Evolutionary conservation across 768 basidiomycete genomes (phyloP).

Genomic region (Mycena vitilis): DNA sequence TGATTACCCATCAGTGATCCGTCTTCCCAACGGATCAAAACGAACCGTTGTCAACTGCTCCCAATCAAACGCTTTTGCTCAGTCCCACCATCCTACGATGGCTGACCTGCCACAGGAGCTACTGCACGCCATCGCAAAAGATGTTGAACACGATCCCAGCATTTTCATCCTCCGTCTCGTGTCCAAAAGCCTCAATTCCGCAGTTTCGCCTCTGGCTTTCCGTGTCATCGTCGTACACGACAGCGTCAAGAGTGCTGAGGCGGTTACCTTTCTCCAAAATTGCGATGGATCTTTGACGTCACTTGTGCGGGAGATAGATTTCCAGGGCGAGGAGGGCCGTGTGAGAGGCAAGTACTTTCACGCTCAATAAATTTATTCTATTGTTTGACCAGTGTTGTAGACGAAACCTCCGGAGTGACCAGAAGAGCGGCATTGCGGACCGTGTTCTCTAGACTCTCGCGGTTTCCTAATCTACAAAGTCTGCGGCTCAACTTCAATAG

Average conservation of each 20-base stretch:
- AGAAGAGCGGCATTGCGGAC: too few relatives aligned
- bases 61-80: too few relatives aligned
- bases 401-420: too few relatives aligned
- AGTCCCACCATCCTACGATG: neutral
- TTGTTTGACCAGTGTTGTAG: too few relatives aligned
- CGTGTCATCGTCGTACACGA: slow-evolving; percentile 11
- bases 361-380: neutral
- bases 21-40: too few relatives aligned
- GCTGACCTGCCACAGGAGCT: neutral
- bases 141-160: neutral
- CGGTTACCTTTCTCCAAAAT: slow-evolving; percentile 1
- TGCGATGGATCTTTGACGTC: neutral
- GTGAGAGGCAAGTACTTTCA: neutral
- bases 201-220: slow-evolving; percentile 13
- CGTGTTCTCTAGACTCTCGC: too few relatives aligned
- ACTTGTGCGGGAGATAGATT: slow-evolving; percentile 3
- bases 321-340: neutral
- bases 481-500: too few relatives aligned
- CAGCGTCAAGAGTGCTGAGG: slow-evolving; percentile 12
- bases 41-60: too few relatives aligned
- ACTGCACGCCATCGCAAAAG: neutral
- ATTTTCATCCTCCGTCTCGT: slow-evolving; percentile 22
- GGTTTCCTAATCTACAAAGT: too few relatives aligned
- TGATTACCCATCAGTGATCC: too few relatives aligned
- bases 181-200: slow-evolving; percentile 17